Percentiles rank a stretch among this genome's conserved stretches.
Evolutionary conservation across 495 filamentous ascomycete species (phyloP).

Genomic region (Geoglossum glabrum): DNA sequence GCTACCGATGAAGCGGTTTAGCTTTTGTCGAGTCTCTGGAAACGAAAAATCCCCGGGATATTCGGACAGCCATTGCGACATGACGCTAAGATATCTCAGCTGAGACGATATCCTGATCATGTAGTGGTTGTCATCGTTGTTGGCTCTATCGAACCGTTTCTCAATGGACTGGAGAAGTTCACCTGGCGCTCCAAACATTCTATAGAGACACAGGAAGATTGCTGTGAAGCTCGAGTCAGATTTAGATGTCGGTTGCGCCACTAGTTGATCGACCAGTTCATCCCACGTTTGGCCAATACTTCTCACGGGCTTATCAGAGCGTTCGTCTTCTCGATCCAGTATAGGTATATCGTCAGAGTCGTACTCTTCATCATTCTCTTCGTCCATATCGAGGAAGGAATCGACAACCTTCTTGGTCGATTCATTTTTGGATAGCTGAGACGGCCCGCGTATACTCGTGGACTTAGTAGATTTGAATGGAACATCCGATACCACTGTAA

Average conservation of each 20-base stretch:
- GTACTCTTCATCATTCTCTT: conserved; percentile 29
- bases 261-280: conserved; percentile 70
- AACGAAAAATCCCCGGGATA: conserved; percentile 88
- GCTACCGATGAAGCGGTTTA: conserved; percentile 49
- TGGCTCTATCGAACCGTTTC: conserved; percentile 44
- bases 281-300: conserved; percentile 56
- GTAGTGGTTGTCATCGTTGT: conserved; percentile 20
- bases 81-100: conserved; percentile 57
- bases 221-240: conserved; percentile 66
- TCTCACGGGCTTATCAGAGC: conserved; percentile 14
- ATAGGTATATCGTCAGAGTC: conserved; percentile 41
- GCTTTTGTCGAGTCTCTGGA: conserved; percentile 44
- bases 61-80: conserved; percentile 72
- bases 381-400: conserved; percentile 39
- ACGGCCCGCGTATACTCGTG: background rate
- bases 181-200: conserved; percentile 72
- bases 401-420: conserved; percentile 14
- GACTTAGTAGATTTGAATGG: background rate
- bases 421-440: background rate
- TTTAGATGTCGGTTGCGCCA: conserved; percentile 64
- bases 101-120: conserved; percentile 60
- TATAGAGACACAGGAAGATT: conserved; percentile 84
- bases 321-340: conserved; percentile 11
- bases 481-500: conserved; percentile 1
- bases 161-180: conserved; percentile 56